Evolutionary conservation across 352 stramenopile genomes (phyloP), one percentile per base, ranked within the genome.

Genomic region (Aphanomyces cochlioides): DNA sequence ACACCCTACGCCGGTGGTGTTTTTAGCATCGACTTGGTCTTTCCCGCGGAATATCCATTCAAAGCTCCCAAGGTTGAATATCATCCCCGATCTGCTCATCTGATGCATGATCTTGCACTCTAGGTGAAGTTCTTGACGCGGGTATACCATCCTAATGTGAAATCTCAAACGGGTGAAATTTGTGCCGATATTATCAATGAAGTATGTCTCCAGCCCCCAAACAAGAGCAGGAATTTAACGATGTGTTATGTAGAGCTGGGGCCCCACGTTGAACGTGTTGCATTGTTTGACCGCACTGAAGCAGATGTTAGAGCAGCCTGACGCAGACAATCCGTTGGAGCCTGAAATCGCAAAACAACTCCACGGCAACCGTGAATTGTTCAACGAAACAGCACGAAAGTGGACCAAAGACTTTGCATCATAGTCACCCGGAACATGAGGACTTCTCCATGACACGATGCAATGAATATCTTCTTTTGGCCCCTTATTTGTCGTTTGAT

Each of bases 81-180:
- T 39, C 28, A 28, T 12, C 43, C 43, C 6, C 28, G 10, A n/a
- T 50, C 10, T n/a, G 43, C 43, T n/a, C 43, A n/a, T 2, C 1
- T 50, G 5, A 17, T 34, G 10, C 21, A n/a, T 5, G 47, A 68
- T 58, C 13, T 13, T 60, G 34, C 10, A 43, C 4, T 65, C 50
- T 41, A 90, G 75, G 85, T 98, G 47, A 93, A 90, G 58, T 98
- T 99, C 72, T 74, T 97, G 47, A 98, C 95, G 17, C 90, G 96
- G 50, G 90, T 98, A 34, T 99, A 99, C 78, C 96, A 99, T 85
- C 96, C 96, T 36, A 98, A 98, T 67, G 89, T 99, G 58, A 98
- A 98, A 77, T 91, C 88, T 3, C 90, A 98, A 72, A 97, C 85
- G 12, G 96, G 96, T 58, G 95, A 98, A 80, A 98, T 99, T 72